Percentiles rank a stretch among this genome's conserved stretches.
Evolutionary conservation across 2,329 filamentous ascomycete genomes (phyloP).

Genomic region (Fragosphaeria purpurea): DNA sequence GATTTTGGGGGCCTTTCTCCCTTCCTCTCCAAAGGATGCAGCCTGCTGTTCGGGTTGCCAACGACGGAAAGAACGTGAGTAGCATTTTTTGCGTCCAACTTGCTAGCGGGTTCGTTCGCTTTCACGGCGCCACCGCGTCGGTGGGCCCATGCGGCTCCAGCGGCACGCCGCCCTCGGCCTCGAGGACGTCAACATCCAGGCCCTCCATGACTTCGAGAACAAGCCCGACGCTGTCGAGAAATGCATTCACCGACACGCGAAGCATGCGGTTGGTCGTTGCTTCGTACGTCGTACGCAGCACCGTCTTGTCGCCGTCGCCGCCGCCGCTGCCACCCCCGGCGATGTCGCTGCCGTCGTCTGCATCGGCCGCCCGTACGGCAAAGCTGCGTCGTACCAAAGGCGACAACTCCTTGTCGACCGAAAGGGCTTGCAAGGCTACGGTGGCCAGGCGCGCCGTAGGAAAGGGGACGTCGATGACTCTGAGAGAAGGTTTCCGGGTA

Average conservation of each 20-base stretch:
- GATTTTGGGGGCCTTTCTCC: no score
- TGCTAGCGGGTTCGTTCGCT: no score
- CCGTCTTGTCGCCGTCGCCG: constrained; percentile 19
- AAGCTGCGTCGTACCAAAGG: constrained; percentile 68
- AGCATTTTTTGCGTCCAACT: no score
- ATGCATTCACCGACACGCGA: constrained; percentile 88
- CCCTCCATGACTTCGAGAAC: constrained; percentile 86
- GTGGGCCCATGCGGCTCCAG: no score
- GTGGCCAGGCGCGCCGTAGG: constrained; percentile 68
- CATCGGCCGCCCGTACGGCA: constrained; percentile 26
- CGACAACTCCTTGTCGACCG: constrained; percentile 84
- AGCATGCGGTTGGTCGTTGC: constrained; percentile 96
- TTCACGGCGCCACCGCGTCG: no score
- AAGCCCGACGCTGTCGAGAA: constrained; percentile 81
- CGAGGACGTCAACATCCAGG: constrained; percentile 74
- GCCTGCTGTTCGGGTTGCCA: no score
- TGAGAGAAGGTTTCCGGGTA: constrained; percentile 2
- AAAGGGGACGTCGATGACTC: constrained; percentile 70
- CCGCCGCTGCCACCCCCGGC: not conserved
- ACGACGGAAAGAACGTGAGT: no score
- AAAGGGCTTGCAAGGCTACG: constrained; percentile 63
- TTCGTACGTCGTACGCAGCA: constrained; percentile 66
- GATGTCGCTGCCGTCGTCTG: constrained; percentile 10
- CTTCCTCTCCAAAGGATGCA: no score
- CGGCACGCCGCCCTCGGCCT: constrained; percentile 8